These are phyloP conservation scores for Amaranthus palmeri DNA, from an alignment of 148 eudicot genomes.

Conservation along the genomic window DNA sequence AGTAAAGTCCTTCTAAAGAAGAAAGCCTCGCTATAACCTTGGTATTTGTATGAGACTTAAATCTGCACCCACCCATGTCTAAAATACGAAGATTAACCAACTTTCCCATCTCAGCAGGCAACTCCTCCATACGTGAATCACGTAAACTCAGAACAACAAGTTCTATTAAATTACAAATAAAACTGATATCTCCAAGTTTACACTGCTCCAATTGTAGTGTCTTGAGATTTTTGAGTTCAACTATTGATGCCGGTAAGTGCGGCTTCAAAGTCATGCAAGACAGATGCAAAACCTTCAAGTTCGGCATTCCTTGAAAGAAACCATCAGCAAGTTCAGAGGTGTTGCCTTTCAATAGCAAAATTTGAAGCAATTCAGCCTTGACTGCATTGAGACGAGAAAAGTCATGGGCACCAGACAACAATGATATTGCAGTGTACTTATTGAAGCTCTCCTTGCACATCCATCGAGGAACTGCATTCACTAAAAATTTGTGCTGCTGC, in stretches of 20 bases:
- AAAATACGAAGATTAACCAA: background rate
- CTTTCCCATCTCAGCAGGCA: background rate
- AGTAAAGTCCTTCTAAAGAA: too few species aligned
- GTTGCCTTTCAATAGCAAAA: background rate
- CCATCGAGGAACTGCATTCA: too few species aligned
- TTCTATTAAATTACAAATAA: background rate
- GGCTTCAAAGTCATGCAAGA: conserved; percentile 3
- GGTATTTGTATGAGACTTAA: too few species aligned
- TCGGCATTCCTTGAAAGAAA: too few species aligned
- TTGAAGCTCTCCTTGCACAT: too few species aligned
- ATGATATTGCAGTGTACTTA: too few species aligned
- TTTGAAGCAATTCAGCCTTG: background rate
- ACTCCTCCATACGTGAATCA: background rate
- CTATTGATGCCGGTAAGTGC: background rate
- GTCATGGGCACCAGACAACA: too few species aligned
- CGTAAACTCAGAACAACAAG: conserved; percentile 12
- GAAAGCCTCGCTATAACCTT: too few species aligned
- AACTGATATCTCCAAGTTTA: background rate
- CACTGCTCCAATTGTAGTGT: conserved; percentile 1
- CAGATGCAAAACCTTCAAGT: background rate
- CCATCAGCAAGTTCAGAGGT: background rate
- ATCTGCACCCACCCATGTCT: background rate
- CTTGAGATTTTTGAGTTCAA: background rate
- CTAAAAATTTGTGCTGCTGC: too few species aligned
- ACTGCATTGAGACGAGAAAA: too few species aligned